These are phyloP conservation scores for Nepenthes alata DNA, from an alignment of 179 eudicot genomes.

Conservation along the genomic window DNA sequence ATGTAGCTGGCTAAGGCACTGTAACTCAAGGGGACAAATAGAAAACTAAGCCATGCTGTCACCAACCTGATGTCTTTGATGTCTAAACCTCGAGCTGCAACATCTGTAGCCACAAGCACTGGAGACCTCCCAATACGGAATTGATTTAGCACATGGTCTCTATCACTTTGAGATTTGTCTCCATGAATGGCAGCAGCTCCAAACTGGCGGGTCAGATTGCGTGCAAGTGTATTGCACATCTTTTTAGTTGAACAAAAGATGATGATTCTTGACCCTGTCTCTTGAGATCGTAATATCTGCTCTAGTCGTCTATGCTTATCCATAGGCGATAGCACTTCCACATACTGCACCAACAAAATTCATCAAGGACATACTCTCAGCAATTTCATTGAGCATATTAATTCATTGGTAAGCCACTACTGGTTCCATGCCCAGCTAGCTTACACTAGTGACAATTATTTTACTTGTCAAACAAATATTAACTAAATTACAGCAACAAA, in stretches of 20 bases:
- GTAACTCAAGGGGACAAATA: neutral
- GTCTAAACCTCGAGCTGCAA: slow-evolving; percentile 91
- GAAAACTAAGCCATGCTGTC: neutral
- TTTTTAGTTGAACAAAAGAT: slow-evolving; percentile 90
- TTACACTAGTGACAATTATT: neutral
- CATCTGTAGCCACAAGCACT: slow-evolving; percentile 87
- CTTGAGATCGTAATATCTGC: slow-evolving; percentile 80
- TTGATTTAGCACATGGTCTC: slow-evolving; percentile 65
- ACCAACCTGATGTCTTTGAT: slow-evolving; percentile 76
- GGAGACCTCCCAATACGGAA: slow-evolving; percentile 75
- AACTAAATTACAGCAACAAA: neutral
- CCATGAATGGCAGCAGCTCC: slow-evolving; percentile 94
- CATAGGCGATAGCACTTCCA: slow-evolving; percentile 58
- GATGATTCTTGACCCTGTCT: slow-evolving; percentile 81
- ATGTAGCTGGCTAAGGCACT: neutral
- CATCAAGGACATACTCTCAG: slow-evolving; percentile 1
- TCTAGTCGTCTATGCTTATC: slow-evolving; percentile 77
- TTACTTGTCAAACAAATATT: neutral
- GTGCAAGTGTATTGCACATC: slow-evolving; percentile 89
- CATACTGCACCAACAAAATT: slow-evolving; percentile 28
- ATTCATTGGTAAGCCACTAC: neutral
- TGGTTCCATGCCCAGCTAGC: neutral
- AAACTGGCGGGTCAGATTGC: slow-evolving; percentile 53
- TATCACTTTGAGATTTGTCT: slow-evolving; percentile 75
- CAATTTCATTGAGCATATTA: neutral